Percentiles rank a stretch among this genome's conserved stretches.
These are phyloP conservation scores for Phytophthora crassamura DNA, from an alignment of 352 stramenopile species.

Conservation along the genomic window DNA sequence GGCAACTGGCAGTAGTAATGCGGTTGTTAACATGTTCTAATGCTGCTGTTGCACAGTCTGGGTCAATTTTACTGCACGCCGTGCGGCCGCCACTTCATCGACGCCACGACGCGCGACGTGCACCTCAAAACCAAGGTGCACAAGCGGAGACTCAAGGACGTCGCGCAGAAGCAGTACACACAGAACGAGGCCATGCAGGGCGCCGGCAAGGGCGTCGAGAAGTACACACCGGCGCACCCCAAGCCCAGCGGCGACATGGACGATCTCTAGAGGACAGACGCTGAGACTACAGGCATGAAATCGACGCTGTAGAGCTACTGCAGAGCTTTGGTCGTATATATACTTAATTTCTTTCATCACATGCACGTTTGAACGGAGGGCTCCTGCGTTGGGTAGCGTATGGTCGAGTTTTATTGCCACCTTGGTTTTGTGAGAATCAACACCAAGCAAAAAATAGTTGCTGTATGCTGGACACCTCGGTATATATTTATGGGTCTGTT, in stretches of 20 bases:
- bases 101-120: slow-evolving; percentile 77
- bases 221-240: slow-evolving; percentile 66
- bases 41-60: slow-evolving; percentile 48
- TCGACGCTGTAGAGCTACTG: slow-evolving; percentile 4
- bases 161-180: slow-evolving; percentile 91
- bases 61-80: slow-evolving; percentile 91
- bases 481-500: no score
- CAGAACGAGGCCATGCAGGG: slow-evolving; percentile 83
- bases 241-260: slow-evolving; percentile 60
- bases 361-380: no score
- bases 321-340: no score
- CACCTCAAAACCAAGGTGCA: slow-evolving; percentile 88
- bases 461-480: no score
- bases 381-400: no score
- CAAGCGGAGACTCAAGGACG: slow-evolving; percentile 89
- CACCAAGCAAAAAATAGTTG: no score
- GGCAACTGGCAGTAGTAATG: no score
- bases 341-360: no score
- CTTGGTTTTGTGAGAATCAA: no score
- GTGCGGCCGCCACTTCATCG: slow-evolving; percentile 87
- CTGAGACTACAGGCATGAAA: not conserved
- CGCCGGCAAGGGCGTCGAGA: slow-evolving; percentile 76
- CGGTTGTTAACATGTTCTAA: slow-evolving; percentile 1
- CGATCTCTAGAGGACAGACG: slow-evolving; percentile 55
- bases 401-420: no score